A percentile compares a stretch with the other conserved stretches of the same genome.
phyloP scores from a whole-genome alignment of 1,139 yeast genomes.

The Pneumocystis sp. region DNA sequence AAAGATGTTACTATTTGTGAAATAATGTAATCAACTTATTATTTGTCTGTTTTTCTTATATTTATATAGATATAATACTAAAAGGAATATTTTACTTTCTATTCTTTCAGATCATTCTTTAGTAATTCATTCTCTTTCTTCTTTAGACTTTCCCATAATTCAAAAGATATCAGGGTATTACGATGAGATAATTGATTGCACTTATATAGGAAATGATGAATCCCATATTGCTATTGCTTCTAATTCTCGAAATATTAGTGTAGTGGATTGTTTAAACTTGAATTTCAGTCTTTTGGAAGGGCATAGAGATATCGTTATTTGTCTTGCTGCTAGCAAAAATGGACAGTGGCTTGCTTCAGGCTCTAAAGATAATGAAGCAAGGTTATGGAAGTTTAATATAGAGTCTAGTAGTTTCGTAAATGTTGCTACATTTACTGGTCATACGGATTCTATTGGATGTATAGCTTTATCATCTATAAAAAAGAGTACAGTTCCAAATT shows the following conservation, averaged over 20 bases:
- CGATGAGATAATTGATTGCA: slow-evolving; percentile 84
- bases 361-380: slow-evolving; percentile 77
- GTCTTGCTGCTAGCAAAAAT: slow-evolving; percentile 59
- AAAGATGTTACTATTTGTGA: slow-evolving; percentile 17
- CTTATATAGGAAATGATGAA: slow-evolving; percentile 50
- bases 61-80: slow-evolving; percentile 5
- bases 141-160: slow-evolving; percentile 28
- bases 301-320: slow-evolving; percentile 71
- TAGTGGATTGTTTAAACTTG: slow-evolving; percentile 35
- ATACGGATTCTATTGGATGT: slow-evolving; percentile 75
- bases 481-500: slow-evolving; percentile 40
- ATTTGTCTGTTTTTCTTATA: background rate
- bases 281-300: slow-evolving; percentile 59
- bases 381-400: slow-evolving; percentile 46
- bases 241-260: slow-evolving; percentile 78
- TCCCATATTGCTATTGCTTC: slow-evolving; percentile 64
- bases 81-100: slow-evolving; percentile 22
- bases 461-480: slow-evolving; percentile 41
- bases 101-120: slow-evolving; percentile 78
- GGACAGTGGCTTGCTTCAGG: slow-evolving; percentile 87
- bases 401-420: slow-evolving; percentile 30
- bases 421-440: slow-evolving; percentile 63
- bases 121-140: slow-evolving; percentile 30
- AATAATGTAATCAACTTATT: slow-evolving; percentile 3
- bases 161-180: slow-evolving; percentile 78